Evolutionary conservation across 768 basidiomycete genomes (phyloP), one percentile per base, ranked within the genome.

Genomic region (Collybiopsis luxurians): DNA sequence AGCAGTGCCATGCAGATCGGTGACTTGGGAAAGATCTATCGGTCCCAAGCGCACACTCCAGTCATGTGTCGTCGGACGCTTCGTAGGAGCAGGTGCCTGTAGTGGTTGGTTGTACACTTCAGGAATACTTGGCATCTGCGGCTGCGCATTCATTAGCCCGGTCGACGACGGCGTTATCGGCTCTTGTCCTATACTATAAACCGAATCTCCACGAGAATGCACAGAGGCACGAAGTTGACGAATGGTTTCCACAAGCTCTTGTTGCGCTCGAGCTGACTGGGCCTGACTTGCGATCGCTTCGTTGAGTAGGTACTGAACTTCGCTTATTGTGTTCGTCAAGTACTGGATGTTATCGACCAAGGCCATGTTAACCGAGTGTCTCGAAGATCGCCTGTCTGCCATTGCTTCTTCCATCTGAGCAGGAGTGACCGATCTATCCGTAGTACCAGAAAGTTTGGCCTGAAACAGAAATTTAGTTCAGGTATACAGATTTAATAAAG

Each of bases 21-120:
- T 44, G 19, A 43, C 40, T 30, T 36, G 36, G 0, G 53, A 54
- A 43, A 54, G 43, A 27, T 54, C 42, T 10, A 54, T 54, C 13
- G 53, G 53, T 19, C 53, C 40, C 53, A 54, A 15, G 42, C 31
- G 43, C 26, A 45, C 53, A 43, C 40, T 54, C 53, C 40, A 45
- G n/a, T 54, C 40, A 34, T 23, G 43, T n/a, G 26, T 42, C 17
- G 36, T 39, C 24, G 53, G 28, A 36, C 40, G 53, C 7, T 36
- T 45, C 17, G 53, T 42, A n/a, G 53, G 53, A 21, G 53, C 53
- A 19, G 42, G 42, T 6, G 53, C 53, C n/a, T 23, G 53, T 3
- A 45, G 40, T 15, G 53, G 42, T 31, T 17, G 13, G 42, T 23
- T 17, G n/a, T 49, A 49, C n/a, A 12, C n/a, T 34, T 49, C 48